Percentiles rank a stretch among this genome's conserved stretches.
Evolutionary conservation across 192 early-diverging fungal genomes (phyloP).

Genomic region (Coemansia sp.): DNA sequence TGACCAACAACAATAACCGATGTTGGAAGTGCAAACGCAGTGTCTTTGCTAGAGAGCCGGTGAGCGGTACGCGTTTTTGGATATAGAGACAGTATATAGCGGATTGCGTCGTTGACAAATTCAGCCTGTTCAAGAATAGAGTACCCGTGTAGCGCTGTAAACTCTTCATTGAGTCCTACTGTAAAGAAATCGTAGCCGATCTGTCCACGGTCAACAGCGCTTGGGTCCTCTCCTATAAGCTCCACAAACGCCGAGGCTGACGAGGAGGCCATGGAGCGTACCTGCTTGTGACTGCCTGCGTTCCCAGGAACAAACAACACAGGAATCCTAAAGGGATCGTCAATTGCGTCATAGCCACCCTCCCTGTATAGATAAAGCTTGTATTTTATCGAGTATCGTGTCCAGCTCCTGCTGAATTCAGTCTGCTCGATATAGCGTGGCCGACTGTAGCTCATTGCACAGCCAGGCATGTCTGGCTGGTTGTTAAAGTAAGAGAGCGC

Average conservation of each 20-base stretch:
- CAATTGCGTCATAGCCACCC: conserved; percentile 47
- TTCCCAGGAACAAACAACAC: conserved; percentile 94
- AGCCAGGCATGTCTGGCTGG: conserved; percentile 58
- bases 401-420: conserved; percentile 42
- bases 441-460: conserved; percentile 63
- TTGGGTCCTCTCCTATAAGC: conserved; percentile 15
- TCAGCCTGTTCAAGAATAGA: conserved; percentile 82
- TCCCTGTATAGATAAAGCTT: conserved; percentile 76
- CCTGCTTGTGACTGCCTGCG: conserved; percentile 90
- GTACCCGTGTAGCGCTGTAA: conserved; percentile 85
- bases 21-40: conserved; percentile 55
- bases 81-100: conserved; percentile 75
- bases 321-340: conserved; percentile 70
- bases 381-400: conserved; percentile 73
- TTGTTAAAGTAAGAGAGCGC: conserved; percentile 66
- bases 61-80: conserved; percentile 46
- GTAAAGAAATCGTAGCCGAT: conserved; percentile 57
- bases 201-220: conserved; percentile 25
- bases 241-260: conserved; percentile 62
- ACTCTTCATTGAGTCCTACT: conserved; percentile 86
- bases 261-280: conserved; percentile 80
- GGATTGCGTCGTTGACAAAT: conserved; percentile 79
- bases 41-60: conserved; percentile 12
- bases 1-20: conserved; percentile 88
- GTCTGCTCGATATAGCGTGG: conserved; percentile 55